Percentiles rank a stretch among this genome's conserved stretches.
These are phyloP conservation scores for Diaporthe ilicicola DNA, from an alignment of 2,329 filamentous ascomycete species.

Conservation along the genomic window DNA sequence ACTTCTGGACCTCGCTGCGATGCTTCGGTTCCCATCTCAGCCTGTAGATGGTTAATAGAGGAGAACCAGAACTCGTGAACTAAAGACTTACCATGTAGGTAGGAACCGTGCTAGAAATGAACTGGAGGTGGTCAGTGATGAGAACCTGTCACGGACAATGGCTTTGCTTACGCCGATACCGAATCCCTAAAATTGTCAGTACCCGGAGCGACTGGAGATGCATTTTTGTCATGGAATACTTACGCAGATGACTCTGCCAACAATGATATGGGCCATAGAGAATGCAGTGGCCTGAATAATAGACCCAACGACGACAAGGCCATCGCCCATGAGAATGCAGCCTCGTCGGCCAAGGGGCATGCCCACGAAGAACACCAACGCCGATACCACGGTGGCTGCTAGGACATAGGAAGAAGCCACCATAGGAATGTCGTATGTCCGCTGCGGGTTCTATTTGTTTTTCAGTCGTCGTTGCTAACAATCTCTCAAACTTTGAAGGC, in stretches of 20 bases:
- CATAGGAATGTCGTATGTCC: neutral
- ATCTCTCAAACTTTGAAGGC: rapidly evolving
- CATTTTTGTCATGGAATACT: neutral
- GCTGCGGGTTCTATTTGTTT: neutral
- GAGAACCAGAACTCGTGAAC: rapidly evolving
- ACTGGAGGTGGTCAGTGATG: neutral
- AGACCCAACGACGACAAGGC: neutral
- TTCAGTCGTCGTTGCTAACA: neutral
- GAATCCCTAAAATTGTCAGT: neutral
- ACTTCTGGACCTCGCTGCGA: neutral
- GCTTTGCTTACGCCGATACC: neutral
- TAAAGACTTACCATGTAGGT: neutral
- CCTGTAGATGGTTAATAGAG: neutral
- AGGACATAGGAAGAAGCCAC: neutral
- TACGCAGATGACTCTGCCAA: constrained; percentile 7
- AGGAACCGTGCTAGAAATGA: neutral
- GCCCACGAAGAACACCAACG: neutral
- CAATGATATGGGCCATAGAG: neutral
- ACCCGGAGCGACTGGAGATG: neutral
- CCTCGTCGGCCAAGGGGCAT: neutral
- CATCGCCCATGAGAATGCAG: neutral
- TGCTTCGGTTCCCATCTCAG: neutral
- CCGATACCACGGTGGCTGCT: neutral
- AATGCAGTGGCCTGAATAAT: neutral
- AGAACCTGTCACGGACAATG: rapidly evolving